Evolutionary conservation across 2,329 filamentous ascomycete genomes (phyloP), one percentile per base, ranked within the genome.

Genomic region (Scedosporium dehoogii): DNA sequence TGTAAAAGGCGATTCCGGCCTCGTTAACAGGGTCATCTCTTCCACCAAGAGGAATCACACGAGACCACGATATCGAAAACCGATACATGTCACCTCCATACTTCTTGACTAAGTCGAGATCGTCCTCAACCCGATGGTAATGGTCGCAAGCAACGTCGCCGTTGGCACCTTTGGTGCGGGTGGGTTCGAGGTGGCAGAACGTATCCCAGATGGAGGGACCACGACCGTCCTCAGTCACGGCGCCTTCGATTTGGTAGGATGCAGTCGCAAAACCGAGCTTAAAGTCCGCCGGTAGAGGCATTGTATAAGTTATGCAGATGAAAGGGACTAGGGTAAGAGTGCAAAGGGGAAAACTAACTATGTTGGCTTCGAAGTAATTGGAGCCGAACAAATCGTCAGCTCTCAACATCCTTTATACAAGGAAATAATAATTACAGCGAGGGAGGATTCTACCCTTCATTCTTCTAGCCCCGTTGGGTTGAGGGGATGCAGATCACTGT

Each of bases 61-160:
- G 83, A 5, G 85, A 83, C 85, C 85, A 88, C 7, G 84, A 84
- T 42, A 88, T 74, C 4, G 84, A 87, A 70, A 88, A 88, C 21
- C 85, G 81, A 69, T 88, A 88, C 3, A 81, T 81, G 65, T 81
- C 78, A 7, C 83, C 82, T 55, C 84, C 82, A 57, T 82, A 81
- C 58, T 76, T 71, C 67, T 82, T 84, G 64, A 89, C 71, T 10
- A 88, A 74, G 5, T 78, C 82, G 64, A 88, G 81, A 67, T 89
- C 86, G 59, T 83, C 76, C 14, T 74, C 71, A 3, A 70, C 73
- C 0, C 72, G 69, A 63, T 79, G 71, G 64, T 78, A 79, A 62
- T 77, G 73, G 42, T 77, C 73, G 23, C 75, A 76, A 2, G 76
- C 77, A 21, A 84, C 70, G 65, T 84, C 81, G 2, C 79, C 80